These are phyloP conservation scores for Neurospora sp. DNA, from an alignment of 495 filamentous ascomycete species.

Conservation along the genomic window DNA sequence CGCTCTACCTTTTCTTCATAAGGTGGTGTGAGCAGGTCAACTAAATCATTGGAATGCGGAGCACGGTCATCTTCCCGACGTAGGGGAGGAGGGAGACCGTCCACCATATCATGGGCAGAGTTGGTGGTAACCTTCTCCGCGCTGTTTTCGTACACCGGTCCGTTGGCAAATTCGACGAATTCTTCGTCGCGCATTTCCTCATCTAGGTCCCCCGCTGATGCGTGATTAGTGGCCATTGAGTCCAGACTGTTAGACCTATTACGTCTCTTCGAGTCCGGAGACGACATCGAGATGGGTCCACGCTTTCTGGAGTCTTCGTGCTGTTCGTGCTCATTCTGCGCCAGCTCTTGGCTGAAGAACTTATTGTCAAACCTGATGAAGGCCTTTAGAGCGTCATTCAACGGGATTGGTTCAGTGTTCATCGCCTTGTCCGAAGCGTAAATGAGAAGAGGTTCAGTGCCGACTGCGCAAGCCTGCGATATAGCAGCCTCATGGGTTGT, in stretches of 20 bases:
- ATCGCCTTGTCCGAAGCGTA: conserved; percentile 35
- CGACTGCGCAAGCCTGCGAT: conserved; percentile 22
- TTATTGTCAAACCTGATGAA: conserved; percentile 37
- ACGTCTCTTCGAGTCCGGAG: conserved; percentile 14
- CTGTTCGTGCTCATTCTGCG: conserved; percentile 11
- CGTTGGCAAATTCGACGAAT: neutral
- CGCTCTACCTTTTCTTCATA: conserved; percentile 5
- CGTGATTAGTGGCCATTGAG: conserved; percentile 27
- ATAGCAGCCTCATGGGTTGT: conserved; percentile 22
- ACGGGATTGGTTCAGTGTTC: conserved; percentile 18
- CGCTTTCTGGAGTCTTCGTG: conserved; percentile 8
- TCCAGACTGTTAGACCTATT: conserved; percentile 21
- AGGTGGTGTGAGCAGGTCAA: neutral
- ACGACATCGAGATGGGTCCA: conserved; percentile 6
- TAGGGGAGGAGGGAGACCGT: neutral
- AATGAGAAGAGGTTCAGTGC: conserved; percentile 27
- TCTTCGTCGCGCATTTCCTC: conserved; percentile 13
- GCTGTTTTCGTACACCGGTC: neutral
- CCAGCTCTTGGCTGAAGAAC: conserved; percentile 33
- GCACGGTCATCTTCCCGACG: neutral
- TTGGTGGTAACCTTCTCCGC: neutral
- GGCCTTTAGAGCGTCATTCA: conserved; percentile 29
- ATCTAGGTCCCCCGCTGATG: conserved; percentile 21
- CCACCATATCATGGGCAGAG: neutral
- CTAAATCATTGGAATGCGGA: neutral